phyloP scores from a whole-genome alignment of 257 asterid species.

The Datura wrightii region DNA sequence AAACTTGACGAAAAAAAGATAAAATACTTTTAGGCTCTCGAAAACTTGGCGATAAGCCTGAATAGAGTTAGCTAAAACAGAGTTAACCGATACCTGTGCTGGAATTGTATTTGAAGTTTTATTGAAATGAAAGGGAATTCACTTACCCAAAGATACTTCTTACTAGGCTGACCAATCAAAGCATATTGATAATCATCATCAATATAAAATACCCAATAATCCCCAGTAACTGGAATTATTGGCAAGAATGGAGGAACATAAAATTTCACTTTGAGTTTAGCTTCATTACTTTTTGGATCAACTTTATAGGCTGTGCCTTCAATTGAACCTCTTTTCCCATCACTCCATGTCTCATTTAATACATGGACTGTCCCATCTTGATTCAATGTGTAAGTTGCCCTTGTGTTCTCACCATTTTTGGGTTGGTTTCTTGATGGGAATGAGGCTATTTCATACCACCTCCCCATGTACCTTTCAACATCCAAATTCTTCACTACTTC shows the following conservation, averaged over 20 bases:
- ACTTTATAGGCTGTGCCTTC: conserved; percentile 73
- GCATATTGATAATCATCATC: conserved; percentile 46
- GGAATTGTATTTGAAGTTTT: no score
- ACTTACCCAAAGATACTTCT: conserved; percentile 81
- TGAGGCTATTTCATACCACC: conserved; percentile 93
- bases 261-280: conserved; percentile 48
- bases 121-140: no score
- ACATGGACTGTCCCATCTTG: conserved; percentile 74
- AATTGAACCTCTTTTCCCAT: conserved; percentile 69
- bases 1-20: no score
- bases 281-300: conserved; percentile 62
- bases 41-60: no score
- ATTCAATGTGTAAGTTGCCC: conserved; percentile 78
- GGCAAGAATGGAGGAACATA: conserved; percentile 53
- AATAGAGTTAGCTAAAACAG: no score
- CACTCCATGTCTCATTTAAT: conserved; percentile 79
- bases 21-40: no score
- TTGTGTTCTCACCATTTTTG: conserved; percentile 62
- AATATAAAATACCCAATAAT: conserved; percentile 49
- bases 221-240: conserved; percentile 41
- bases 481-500: conserved; percentile 66
- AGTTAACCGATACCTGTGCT: no score
- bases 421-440: conserved; percentile 79
- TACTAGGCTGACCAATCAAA: conserved; percentile 71
- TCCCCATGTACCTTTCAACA: conserved; percentile 77